A percentile compares a stretch with the other conserved stretches of the same genome.
phyloP scores from a whole-genome alignment of 805 yeast species.

The Metschnikowia bowlesiae region DNA sequence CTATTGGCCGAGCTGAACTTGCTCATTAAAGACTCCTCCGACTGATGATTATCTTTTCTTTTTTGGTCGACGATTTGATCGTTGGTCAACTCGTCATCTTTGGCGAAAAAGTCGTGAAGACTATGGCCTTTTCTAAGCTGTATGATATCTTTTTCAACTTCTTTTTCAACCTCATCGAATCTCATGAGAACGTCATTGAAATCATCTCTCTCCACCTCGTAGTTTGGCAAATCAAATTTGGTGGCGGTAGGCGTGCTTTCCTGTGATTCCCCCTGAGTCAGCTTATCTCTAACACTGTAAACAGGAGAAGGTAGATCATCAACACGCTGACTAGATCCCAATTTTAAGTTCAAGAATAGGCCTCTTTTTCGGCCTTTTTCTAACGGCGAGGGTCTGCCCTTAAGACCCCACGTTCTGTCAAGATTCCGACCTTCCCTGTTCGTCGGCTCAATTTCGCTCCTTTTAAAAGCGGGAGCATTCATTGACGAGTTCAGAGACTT shows the following conservation, averaged over 20 bases:
- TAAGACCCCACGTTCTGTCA: not conserved
- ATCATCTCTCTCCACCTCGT: conserved; percentile 12
- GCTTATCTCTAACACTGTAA: conserved; percentile 6
- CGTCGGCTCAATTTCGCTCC: not conserved
- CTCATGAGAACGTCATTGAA: conserved; percentile 15
- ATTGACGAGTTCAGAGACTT: conserved; percentile 4
- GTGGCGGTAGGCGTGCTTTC: not conserved
- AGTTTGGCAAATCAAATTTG: conserved; percentile 13
- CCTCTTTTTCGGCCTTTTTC: not conserved
- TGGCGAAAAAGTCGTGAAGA: conserved; percentile 26
- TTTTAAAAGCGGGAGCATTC: not conserved
- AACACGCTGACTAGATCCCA: conserved; percentile 1
- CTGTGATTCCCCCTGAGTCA: not conserved
- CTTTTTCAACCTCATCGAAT: conserved; percentile 17
- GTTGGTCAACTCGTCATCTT: conserved; percentile 39
- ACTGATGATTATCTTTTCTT: conserved; percentile 23
- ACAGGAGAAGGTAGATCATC: conserved; percentile 4
- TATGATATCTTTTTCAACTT: conserved; percentile 14
- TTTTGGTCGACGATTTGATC: conserved; percentile 41
- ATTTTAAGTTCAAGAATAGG: conserved; percentile 2
- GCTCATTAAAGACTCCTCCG: conserved; percentile 15
- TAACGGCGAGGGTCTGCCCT: not conserved
- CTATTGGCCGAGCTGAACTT: conserved; percentile 1
- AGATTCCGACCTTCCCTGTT: not conserved
- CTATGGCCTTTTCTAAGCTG: conserved; percentile 6